Evolutionary conservation across 2,329 filamentous ascomycete species (phyloP).

Genomic region (Chrysoporthe austroafricana): DNA sequence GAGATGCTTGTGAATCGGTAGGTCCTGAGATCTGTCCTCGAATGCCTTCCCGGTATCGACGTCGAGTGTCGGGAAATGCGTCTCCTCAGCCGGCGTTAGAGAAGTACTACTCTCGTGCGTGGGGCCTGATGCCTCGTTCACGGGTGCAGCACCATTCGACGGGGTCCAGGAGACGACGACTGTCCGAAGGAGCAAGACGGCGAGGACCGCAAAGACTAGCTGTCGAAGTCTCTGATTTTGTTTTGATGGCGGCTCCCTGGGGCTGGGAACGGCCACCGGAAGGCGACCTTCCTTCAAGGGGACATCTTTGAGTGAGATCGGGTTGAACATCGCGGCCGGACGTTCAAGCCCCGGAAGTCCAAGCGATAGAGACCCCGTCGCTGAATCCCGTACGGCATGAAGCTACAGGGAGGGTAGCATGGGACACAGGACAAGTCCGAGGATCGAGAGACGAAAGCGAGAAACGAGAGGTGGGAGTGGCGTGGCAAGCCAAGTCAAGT

Average conservation of each 20-base stretch:
- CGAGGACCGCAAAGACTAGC: slow-evolving; percentile 2
- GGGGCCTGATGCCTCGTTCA: neutral
- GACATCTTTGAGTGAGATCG: slow-evolving; percentile 1
- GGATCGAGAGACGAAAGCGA: neutral
- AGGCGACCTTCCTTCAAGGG: slow-evolving; percentile 13
- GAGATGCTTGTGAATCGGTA: neutral
- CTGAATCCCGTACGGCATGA: neutral
- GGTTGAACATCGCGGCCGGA: slow-evolving; percentile 5
- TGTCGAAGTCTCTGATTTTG: slow-evolving; percentile 1
- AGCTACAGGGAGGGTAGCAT: neutral
- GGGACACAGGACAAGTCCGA: neutral
- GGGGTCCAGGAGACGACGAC: neutral
- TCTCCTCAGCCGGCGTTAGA: neutral
- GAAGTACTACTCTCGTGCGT: neutral
- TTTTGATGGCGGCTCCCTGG: slow-evolving; percentile 1
- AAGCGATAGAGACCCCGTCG: neutral
- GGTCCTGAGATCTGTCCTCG: neutral
- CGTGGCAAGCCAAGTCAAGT: neutral
- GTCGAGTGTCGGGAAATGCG: slow-evolving; percentile 1
- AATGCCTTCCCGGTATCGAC: neutral
- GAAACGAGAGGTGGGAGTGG: neutral
- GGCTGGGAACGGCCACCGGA: slow-evolving; percentile 4
- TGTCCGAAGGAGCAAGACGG: neutral
- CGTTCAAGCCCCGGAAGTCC: neutral
- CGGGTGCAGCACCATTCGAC: neutral